Percentiles rank a stretch among this genome's conserved stretches.
These are phyloP conservation scores for Candida nitratophila DNA, from an alignment of 805 yeast species.

Conservation along the genomic window DNA sequence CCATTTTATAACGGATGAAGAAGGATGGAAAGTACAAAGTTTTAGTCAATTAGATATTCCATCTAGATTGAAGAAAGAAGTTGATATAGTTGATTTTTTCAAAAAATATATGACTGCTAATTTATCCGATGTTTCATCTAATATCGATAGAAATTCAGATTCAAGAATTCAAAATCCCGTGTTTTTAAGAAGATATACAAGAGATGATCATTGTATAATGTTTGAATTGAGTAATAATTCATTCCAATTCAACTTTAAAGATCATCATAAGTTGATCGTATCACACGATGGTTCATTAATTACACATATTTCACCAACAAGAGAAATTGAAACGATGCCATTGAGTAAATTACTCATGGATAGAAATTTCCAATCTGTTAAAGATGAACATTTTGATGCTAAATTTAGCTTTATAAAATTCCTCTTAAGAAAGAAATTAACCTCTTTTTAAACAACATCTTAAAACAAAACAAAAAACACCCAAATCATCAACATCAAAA, in stretches of 20 bases:
- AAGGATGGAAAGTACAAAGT: background rate
- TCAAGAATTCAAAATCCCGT: constrained; percentile 43
- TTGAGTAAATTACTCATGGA: constrained; percentile 39
- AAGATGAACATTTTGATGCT: constrained; percentile 38
- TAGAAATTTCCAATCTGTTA: constrained; percentile 34
- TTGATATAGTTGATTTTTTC: constrained; percentile 83
- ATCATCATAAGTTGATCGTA: constrained; percentile 83
- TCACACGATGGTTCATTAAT: constrained; percentile 70
- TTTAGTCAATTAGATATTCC: constrained; percentile 39
- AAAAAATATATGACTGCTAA: constrained; percentile 89
- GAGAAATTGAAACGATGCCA: constrained; percentile 63
- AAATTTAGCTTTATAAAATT: constrained; percentile 55
- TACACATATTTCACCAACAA: constrained; percentile 74
- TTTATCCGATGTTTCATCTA: constrained; percentile 71
- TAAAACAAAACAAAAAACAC: no score
- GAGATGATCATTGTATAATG: constrained; percentile 78
- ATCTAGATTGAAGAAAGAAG: constrained; percentile 43
- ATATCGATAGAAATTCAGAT: constrained; percentile 30
- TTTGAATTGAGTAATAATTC: constrained; percentile 90
- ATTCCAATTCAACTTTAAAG: constrained; percentile 90
- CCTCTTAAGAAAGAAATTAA: constrained; percentile 43
- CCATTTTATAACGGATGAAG: constrained; percentile 38
- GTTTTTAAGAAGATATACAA: constrained; percentile 74
- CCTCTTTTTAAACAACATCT: constrained; percentile 1
- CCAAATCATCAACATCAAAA: no score